Conservation (phyloP, 768 basidiomycete species). For the Suillus brevipes region DNA sequence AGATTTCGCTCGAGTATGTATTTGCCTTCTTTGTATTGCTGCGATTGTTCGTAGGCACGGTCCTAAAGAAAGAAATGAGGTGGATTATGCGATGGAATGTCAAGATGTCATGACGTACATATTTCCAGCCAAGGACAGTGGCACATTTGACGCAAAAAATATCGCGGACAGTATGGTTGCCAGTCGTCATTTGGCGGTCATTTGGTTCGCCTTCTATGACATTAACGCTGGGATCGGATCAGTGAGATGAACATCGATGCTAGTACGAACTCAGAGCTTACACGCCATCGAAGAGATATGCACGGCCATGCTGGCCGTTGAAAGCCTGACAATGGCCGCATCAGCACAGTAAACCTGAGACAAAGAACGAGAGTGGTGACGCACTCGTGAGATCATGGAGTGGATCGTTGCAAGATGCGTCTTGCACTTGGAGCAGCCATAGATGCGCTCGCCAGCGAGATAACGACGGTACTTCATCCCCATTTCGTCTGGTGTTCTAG, state of each 20-base stretch:
- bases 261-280: constrained; percentile 44
- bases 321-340: constrained; percentile 66
- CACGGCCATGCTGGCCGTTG: constrained; percentile 94
- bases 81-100: not conserved
- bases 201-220: constrained; percentile 85
- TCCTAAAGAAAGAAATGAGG: constrained; percentile 48
- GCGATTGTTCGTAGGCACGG: constrained; percentile 82
- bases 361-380: constrained; percentile 25
- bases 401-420: constrained; percentile 92
- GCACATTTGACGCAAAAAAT: constrained; percentile 92
- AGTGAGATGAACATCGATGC: constrained; percentile 17
- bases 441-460: constrained; percentile 81
- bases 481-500: constrained; percentile 46
- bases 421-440: constrained; percentile 83
- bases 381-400: constrained; percentile 85
- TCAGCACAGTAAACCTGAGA: constrained; percentile 10
- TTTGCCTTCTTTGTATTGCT: constrained; percentile 99
- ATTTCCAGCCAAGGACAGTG: constrained; percentile 94
- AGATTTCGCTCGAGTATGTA: constrained; percentile 95
- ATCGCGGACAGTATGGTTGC: constrained; percentile 93
- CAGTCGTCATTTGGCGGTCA: constrained; percentile 96
- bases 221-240: constrained; percentile 67
- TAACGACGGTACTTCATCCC: constrained; percentile 90
- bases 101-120: constrained; percentile 57
- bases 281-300: constrained; percentile 94